These are phyloP conservation scores for Tulasnella sp. DNA, from an alignment of 768 basidiomycete species.

Conservation along the genomic window DNA sequence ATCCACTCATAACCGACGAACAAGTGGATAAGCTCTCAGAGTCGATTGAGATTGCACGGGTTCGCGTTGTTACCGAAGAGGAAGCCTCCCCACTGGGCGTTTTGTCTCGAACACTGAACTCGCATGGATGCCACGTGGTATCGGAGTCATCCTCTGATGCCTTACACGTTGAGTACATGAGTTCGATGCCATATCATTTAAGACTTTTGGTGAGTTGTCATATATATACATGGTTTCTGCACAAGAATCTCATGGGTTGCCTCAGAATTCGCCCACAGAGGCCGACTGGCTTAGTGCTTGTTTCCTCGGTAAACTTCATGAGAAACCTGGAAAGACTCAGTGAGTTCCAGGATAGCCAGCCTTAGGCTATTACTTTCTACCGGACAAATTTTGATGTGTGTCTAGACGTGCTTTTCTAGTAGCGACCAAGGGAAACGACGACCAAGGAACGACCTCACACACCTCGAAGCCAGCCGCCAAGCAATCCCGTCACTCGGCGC, in stretches of 20 bases:
- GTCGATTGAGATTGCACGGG: not conserved
- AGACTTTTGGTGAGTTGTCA: not conserved
- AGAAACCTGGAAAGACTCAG: not conserved
- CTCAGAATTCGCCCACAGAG: not conserved
- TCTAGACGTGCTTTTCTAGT: not conserved
- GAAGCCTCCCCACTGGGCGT: not conserved
- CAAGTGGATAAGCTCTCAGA: not conserved
- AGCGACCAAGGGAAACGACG: not conserved
- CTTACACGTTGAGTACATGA: not conserved
- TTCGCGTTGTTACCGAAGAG: not conserved
- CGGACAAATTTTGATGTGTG: not conserved
- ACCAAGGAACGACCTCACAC: not conserved
- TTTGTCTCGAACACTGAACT: not conserved
- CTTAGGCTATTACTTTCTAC: not conserved
- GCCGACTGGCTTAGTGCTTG: constrained; percentile 1
- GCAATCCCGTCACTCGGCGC: not conserved
- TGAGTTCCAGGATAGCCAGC: not conserved
- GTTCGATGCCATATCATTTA: not conserved
- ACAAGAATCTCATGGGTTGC: not conserved
- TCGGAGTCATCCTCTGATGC: not conserved
- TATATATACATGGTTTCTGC: not conserved
- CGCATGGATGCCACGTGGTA: not conserved
- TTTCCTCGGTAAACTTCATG: not conserved
- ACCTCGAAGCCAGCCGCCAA: not conserved
- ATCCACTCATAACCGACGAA: not conserved